Conservation (phyloP, 108 stramenopile genomes). For the Mediolabrus comicus region DNA sequence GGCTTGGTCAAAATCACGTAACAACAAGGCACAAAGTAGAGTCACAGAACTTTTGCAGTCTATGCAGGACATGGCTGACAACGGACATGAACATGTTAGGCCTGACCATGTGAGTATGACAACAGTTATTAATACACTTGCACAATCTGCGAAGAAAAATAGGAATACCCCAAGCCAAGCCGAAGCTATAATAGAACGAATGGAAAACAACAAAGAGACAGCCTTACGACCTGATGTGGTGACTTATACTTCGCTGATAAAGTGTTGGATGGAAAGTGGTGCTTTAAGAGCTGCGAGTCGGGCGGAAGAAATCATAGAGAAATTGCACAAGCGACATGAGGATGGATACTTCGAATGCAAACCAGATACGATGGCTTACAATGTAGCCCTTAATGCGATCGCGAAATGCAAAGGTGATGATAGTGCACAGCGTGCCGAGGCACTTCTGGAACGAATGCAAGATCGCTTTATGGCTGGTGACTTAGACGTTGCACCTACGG, state of each 20-base stretch:
- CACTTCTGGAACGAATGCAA: constrained; percentile 60
- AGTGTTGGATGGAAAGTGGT: constrained; percentile 46
- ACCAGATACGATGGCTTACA: constrained; percentile 39
- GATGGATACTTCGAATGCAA: constrained; percentile 39
- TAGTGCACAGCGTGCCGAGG: constrained; percentile 57
- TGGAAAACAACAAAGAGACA: constrained; percentile 46
- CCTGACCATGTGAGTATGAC: constrained; percentile 47
- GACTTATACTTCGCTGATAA: constrained; percentile 53
- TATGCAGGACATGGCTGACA: constrained; percentile 38
- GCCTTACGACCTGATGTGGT: constrained; percentile 39
- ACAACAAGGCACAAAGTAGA: background rate
- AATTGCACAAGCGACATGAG: constrained; percentile 27
- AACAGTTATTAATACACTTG: constrained; percentile 40
- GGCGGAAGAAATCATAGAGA: constrained; percentile 39
- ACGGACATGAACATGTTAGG: constrained; percentile 26
- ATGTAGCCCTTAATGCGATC: constrained; percentile 62
- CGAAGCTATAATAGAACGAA: constrained; percentile 37
- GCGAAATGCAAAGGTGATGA: constrained; percentile 37
- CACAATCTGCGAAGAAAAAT: constrained; percentile 10
- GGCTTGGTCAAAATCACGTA: constrained; percentile 39
- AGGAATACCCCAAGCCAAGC: constrained; percentile 39
- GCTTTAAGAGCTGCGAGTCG: constrained; percentile 23
- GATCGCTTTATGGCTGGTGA: constrained; percentile 39
- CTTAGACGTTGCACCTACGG: constrained; percentile 33
- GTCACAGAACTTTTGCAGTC: constrained; percentile 27